Base-by-base conservation (phyloP, 345 rosid genomes). In the Citrus mangshanensis region DNA sequence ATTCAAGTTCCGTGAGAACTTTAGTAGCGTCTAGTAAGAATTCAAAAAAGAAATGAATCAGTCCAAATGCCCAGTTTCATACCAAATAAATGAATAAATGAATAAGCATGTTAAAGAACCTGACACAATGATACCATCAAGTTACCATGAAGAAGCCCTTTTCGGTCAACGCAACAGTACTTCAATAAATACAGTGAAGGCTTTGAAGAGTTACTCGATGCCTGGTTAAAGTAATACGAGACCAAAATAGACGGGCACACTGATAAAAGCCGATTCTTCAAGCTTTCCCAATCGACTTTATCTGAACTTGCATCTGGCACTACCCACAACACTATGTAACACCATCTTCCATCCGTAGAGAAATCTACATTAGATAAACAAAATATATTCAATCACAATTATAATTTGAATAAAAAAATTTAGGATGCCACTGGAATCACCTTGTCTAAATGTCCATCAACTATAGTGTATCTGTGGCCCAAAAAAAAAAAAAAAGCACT, bases 341-440 rank as follows among this genome's bases (percentile, higher is more conserved):
- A 93, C 95, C 95, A 91, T 82, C 86, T 77, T 67, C 95, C 97
- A 85, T 93, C 97, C 2, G 95, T 93, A 7, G 97, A 91, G 73
- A 91, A 86, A 85, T 93, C 97, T 93, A 77, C 74, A 79, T 42
- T n/a, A 5, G 0, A 55, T 4, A 24, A 78, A 32, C 1, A 40
- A 74, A 35, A 5, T 12, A 37, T 21, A 46, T 22, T 40, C 67
- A 60, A 9, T n/a, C 34, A 9, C 13, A 22, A 56, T 6, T 14
- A n/a, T 34, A 6, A 56, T 7, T 28, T 54, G 18, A 22, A 51
- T 68, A 14, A 13, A 22, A 38, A 40, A 5, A 3, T 38, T n/a
- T 9, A 21, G 46, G 14, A 67, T 8, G 32, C 8, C 19, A 16
- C 9, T 28, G 32, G 24, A 64, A 32, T 32, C 34, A 64, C 40